A percentile compares a stretch with the other conserved stretches of the same genome.
Evolutionary conservation across 2,329 filamentous ascomycete species (phyloP).

Genomic region (Xylaria sp.): DNA sequence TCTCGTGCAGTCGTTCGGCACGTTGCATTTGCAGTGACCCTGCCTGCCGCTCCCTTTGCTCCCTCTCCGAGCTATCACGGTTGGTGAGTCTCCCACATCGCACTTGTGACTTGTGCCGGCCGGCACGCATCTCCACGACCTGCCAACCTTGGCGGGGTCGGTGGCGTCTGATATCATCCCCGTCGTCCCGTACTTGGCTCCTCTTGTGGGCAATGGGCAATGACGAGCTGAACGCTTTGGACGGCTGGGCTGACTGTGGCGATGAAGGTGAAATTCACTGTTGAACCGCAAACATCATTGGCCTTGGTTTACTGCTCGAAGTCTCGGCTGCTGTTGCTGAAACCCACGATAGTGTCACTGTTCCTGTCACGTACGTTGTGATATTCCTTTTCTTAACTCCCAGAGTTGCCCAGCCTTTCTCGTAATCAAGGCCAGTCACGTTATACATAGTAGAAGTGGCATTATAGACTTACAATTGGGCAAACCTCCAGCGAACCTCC

Average conservation of each 20-base stretch:
- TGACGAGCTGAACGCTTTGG: not conserved
- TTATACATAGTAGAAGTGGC: constrained; percentile 8
- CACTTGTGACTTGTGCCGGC: not conserved
- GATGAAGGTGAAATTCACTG: not conserved
- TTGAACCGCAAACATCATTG: not conserved
- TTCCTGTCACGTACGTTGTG: not conserved
- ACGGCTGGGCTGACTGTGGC: not conserved
- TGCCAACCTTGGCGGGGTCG: not conserved
- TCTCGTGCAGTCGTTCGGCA: constrained; percentile 6
- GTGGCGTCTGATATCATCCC: not conserved
- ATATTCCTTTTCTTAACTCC: not conserved
- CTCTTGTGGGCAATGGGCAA: not conserved
- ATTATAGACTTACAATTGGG: not conserved
- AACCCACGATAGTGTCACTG: constrained; percentile 1
- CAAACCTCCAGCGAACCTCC: not conserved
- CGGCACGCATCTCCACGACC: constrained; percentile 2
- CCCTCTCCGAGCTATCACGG: not conserved
- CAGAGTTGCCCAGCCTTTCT: not conserved
- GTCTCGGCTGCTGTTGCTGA: not conserved
- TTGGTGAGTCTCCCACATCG: constrained; percentile 20
- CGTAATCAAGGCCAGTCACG: constrained; percentile 4
- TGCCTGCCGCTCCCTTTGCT: constrained; percentile 13
- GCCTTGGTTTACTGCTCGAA: not conserved
- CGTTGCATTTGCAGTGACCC: constrained; percentile 6
- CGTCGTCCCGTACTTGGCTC: not conserved